Evolutionary conservation across 2,329 filamentous ascomycete genomes (phyloP), one percentile per base, ranked within the genome.

Genomic region (Aspergillus pseudoviridinutans): DNA sequence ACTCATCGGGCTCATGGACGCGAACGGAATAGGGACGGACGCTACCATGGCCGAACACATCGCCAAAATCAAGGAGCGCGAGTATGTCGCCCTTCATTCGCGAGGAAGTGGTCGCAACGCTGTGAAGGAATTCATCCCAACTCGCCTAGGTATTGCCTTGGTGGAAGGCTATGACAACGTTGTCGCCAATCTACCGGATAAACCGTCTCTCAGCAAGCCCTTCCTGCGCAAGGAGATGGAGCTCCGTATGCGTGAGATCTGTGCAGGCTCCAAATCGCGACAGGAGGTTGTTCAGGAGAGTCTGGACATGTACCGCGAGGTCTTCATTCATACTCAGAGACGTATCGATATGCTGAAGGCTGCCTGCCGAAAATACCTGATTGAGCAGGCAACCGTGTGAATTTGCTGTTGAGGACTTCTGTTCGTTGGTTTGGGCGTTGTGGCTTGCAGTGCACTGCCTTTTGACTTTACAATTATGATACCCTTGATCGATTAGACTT

Each of bases 21-120:
- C 91, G 49, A 99, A 99, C 71, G 94, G 94, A 2, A 99, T 99
- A 62, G 94, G 94, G 12, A 99, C 94, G 9, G 94, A 99, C 77
- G 94, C 94, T 6, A 99, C 94, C 1, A 99, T 99, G 94, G 94
- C 94, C 0, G 94, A 99, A 68, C 94, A 99, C 71, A 99, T 99
- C 68, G 87, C 90, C 58, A 99, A 93, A 75, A 96, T 99, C 66
- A 92, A 97, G 74, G 86, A 92, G 58, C 82, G 94, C 58, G 83
- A 92, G 65, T 99, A 99, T 68, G 93, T 92, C 51, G 84, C 86
- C 56, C 87, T 89, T 70, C 70, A 85, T 76, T 70, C 81, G 68
- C 81, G 78, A 51, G 78, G 78, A 55, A 72, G 72, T 54, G 76
- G 78, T 41, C 75, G 78, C 47, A 78, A 79, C 51, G 66, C 72